These are phyloP conservation scores for Mycosphaerella arachidis DNA, from an alignment of 2,329 filamentous ascomycete species.

Conservation along the genomic window DNA sequence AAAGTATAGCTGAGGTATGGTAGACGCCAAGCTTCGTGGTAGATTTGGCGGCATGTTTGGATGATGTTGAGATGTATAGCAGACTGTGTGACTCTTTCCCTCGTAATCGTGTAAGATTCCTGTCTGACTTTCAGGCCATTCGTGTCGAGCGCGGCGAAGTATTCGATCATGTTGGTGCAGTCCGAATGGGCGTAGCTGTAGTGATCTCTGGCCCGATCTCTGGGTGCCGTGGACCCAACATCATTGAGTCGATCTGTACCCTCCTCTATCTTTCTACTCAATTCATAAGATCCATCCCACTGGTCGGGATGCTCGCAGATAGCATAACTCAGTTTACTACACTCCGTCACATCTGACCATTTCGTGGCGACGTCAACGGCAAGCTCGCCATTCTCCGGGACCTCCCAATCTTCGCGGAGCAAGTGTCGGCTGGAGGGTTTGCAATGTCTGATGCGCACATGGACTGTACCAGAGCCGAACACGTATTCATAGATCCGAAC, in stretches of 20 bases:
- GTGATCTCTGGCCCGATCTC: neutral
- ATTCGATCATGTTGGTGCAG: neutral
- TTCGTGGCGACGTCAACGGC: neutral
- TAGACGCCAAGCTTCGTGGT: neutral
- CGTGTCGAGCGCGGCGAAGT: neutral
- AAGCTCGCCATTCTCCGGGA: neutral
- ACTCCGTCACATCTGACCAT: neutral
- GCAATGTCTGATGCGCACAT: neutral
- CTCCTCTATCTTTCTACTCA: neutral
- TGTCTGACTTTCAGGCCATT: neutral
- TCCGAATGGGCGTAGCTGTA: neutral
- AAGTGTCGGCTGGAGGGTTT: neutral
- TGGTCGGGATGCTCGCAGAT: neutral
- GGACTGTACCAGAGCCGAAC: neutral
- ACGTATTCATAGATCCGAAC: neutral
- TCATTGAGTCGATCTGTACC: neutral
- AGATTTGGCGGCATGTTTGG: neutral
- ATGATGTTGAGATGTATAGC: neutral
- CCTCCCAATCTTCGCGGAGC: neutral
- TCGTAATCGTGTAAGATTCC: neutral
- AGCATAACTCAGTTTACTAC: neutral
- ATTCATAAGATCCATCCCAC: neutral
- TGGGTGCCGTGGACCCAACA: too few species aligned
- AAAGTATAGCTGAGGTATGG: neutral
- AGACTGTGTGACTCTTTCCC: neutral